These are phyloP conservation scores for Aegilops longissima DNA, from an alignment of 176 grass and related monocot species.

Conservation along the genomic window DNA sequence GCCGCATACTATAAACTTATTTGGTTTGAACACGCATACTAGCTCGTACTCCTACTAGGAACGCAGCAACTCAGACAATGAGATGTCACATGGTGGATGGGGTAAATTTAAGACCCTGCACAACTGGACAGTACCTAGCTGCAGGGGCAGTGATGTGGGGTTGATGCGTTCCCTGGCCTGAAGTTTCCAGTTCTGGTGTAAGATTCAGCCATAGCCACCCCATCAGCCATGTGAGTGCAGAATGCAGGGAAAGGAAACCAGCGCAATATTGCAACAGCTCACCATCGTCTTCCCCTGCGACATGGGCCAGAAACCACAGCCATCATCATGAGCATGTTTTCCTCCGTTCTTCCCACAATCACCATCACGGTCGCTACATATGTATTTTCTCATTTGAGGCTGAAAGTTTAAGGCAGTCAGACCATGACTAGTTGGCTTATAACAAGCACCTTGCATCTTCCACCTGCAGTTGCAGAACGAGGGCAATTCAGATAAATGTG, in stretches of 20 bases:
- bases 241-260: background rate
- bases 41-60: background rate
- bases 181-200: background rate
- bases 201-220: background rate
- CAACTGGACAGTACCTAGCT: background rate
- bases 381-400: too few species aligned
- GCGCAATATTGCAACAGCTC: background rate
- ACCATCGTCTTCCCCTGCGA: background rate
- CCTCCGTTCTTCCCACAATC: background rate
- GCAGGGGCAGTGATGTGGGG: background rate
- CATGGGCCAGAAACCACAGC: background rate
- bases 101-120: background rate
- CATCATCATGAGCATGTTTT: background rate
- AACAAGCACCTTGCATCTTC: too few species aligned
- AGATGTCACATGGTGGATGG: background rate
- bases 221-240: background rate
- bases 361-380: background rate
- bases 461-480: too few species aligned
- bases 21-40: background rate
- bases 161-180: background rate
- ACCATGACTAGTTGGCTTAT: too few species aligned
- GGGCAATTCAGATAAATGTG: too few species aligned
- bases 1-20: background rate
- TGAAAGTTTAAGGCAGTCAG: too few species aligned
- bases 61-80: background rate